These are phyloP conservation scores for Komagataella kurtzmanii DNA, from an alignment of 805 yeast genomes.

Conservation along the genomic window DNA sequence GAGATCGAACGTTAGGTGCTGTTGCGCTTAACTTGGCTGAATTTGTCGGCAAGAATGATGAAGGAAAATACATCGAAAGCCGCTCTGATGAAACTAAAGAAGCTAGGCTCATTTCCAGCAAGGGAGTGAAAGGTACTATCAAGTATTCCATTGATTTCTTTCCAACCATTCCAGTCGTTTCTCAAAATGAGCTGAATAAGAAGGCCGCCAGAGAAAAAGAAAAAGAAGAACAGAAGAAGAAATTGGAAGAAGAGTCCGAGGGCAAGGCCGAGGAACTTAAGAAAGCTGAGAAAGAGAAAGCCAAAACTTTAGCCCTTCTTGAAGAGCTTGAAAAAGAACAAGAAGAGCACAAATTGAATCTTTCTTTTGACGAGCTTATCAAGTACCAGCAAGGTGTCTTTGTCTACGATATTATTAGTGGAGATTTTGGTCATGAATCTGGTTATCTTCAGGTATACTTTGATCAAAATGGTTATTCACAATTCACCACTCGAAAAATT, in stretches of 20 bases:
- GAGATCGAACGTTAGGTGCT: conserved; percentile 80
- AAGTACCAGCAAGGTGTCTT: conserved; percentile 65
- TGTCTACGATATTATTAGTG: conserved; percentile 51
- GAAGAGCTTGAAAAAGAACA: conserved; percentile 21
- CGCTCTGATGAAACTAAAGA: conserved; percentile 41
- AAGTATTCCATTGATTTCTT: conserved; percentile 68
- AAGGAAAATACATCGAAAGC: conserved; percentile 43
- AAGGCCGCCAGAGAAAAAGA: conserved; percentile 22
- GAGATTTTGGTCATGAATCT: conserved; percentile 37
- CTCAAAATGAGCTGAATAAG: conserved; percentile 59
- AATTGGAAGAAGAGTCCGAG: conserved; percentile 11
- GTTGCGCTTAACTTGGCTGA: conserved; percentile 58
- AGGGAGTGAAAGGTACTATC: conserved; percentile 75
- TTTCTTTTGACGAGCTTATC: conserved; percentile 45
- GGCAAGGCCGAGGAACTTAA: conserved; percentile 13
- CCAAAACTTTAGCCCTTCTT: neutral
- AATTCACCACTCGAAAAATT: conserved; percentile 42
- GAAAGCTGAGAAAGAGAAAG: conserved; percentile 21
- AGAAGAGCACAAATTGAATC: conserved; percentile 27
- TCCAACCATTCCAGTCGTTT: conserved; percentile 70
- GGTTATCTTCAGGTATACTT: conserved; percentile 63
- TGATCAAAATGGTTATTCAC: conserved; percentile 61
- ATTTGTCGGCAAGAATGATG: conserved; percentile 56
- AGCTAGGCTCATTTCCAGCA: conserved; percentile 55
- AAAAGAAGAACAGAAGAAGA: conserved; percentile 16